phyloP scores from a whole-genome alignment of 2,329 filamentous ascomycete species.

The Fusarium sp. region DNA sequence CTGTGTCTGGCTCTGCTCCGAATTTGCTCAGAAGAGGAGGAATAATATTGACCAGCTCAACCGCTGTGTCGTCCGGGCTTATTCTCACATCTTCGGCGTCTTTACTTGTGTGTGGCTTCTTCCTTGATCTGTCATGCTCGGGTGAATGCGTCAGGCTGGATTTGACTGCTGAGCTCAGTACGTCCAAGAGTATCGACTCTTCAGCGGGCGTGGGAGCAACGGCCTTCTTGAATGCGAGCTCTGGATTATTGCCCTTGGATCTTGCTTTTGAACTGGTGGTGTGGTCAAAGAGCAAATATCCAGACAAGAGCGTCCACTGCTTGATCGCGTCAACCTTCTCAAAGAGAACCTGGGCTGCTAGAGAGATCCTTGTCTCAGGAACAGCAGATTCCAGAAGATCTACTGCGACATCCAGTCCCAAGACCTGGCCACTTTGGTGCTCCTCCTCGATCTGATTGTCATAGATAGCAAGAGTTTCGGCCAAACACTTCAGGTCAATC shows the following conservation, averaged over 20 bases:
- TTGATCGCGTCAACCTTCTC: slow-evolving; percentile 83
- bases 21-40: slow-evolving; percentile 92
- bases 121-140: slow-evolving; percentile 72
- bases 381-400: slow-evolving; percentile 71
- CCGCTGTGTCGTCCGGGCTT: slow-evolving; percentile 76
- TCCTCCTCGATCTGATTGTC: slow-evolving; percentile 75
- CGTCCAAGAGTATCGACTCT: slow-evolving; percentile 86
- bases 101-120: slow-evolving; percentile 69
- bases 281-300: slow-evolving; percentile 93
- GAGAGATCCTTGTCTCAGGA: slow-evolving; percentile 83
- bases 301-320: slow-evolving; percentile 88
- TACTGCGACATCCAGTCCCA: slow-evolving; percentile 61
- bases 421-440: slow-evolving; percentile 59
- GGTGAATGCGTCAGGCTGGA: slow-evolving; percentile 73
- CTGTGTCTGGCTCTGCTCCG: slow-evolving; percentile 87
- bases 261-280: slow-evolving; percentile 69
- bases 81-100: slow-evolving; percentile 60
- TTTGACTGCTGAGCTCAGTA: slow-evolving; percentile 85
- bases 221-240: slow-evolving; percentile 74
- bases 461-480: slow-evolving; percentile 84
- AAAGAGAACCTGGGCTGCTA: slow-evolving; percentile 87
- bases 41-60: slow-evolving; percentile 81
- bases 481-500: slow-evolving; percentile 92
- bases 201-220: slow-evolving; percentile 81
- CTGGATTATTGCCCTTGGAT: slow-evolving; percentile 63